A percentile compares a stretch with the other conserved stretches of the same genome.
Conservation (phyloP, 495 filamentous ascomycete species). For the Bryoglossum gracile region DNA sequence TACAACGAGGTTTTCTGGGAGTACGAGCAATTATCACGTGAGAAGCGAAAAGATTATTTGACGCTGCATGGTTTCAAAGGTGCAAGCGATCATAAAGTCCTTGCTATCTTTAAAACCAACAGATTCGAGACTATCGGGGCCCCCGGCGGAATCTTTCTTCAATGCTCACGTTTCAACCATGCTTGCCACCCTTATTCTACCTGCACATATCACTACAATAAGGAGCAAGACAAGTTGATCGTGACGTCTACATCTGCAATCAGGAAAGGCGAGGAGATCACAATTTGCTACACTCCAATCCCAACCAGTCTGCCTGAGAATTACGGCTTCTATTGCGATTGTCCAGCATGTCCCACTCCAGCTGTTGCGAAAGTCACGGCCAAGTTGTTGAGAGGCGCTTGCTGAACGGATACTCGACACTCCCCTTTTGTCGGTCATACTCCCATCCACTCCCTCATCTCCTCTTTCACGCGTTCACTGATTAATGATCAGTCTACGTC, state of each 20-base stretch:
- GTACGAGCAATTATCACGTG: conserved; percentile 8
- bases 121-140: conserved; percentile 13
- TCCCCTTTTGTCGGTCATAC: no score
- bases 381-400: no score
- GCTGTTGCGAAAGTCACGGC: no score
- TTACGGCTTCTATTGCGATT: conserved; percentile 25
- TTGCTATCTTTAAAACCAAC: conserved; percentile 20
- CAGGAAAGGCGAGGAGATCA: conserved; percentile 15
- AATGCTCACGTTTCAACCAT: conserved; percentile 24
- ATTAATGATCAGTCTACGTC: no score
- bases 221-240: background rate
- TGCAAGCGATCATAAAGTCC: background rate
- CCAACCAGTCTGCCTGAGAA: conserved; percentile 5
- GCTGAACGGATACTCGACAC: no score
- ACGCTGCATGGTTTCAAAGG: conserved; percentile 3
- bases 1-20: conserved; percentile 6
- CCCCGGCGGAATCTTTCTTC: conserved; percentile 18
- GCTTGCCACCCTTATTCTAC: conserved; percentile 14
- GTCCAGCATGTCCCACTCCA: conserved; percentile 11
- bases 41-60: conserved; percentile 9
- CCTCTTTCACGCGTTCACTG: no score
- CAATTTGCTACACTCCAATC: conserved; percentile 17
- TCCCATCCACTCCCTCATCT: no score
- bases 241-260: conserved; percentile 2
- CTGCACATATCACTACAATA: conserved; percentile 11